These are phyloP conservation scores for Saitoella complicata DNA, from an alignment of 805 yeast species.

Conservation along the genomic window DNA sequence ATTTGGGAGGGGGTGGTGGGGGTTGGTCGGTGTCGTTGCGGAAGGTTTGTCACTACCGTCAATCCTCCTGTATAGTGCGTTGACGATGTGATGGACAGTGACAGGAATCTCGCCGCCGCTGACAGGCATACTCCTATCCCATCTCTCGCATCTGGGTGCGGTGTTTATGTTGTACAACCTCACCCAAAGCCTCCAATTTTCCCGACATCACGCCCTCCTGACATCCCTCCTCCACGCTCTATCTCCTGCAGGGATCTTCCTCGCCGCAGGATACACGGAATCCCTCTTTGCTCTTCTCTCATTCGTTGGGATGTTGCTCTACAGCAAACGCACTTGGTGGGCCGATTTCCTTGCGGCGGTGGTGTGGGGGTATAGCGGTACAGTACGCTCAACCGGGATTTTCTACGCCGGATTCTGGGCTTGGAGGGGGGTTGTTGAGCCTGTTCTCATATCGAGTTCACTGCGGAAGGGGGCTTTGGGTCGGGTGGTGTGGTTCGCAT, in stretches of 20 bases:
- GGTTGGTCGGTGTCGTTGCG: constrained; percentile 2
- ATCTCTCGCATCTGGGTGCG: constrained; percentile 35
- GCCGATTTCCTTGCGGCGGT: constrained; percentile 31
- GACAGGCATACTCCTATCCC: constrained; percentile 23
- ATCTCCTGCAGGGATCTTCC: constrained; percentile 71
- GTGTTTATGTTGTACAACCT: constrained; percentile 33
- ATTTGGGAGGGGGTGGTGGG: constrained; percentile 60
- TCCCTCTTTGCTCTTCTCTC: constrained; percentile 46
- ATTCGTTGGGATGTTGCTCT: constrained; percentile 37
- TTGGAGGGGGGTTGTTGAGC: constrained; percentile 35
- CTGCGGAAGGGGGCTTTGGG: not conserved
- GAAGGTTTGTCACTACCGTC: too few relatives aligned
- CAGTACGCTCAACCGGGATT: constrained; percentile 61
- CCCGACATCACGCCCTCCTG: constrained; percentile 8
- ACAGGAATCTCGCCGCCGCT: too few relatives aligned
- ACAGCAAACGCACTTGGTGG: constrained; percentile 24
- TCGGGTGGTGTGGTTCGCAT: constrained; percentile 15
- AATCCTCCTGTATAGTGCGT: too few relatives aligned
- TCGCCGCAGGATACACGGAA: constrained; percentile 64
- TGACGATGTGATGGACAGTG: too few relatives aligned
- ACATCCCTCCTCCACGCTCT: constrained; percentile 33
- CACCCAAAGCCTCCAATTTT: constrained; percentile 22
- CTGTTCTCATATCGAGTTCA: not conserved
- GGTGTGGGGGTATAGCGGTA: constrained; percentile 38
- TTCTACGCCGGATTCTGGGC: constrained; percentile 48